Evolutionary conservation across 2,329 filamentous ascomycete genomes (phyloP).

Genomic region (Thermothelomyces thermophilus): DNA sequence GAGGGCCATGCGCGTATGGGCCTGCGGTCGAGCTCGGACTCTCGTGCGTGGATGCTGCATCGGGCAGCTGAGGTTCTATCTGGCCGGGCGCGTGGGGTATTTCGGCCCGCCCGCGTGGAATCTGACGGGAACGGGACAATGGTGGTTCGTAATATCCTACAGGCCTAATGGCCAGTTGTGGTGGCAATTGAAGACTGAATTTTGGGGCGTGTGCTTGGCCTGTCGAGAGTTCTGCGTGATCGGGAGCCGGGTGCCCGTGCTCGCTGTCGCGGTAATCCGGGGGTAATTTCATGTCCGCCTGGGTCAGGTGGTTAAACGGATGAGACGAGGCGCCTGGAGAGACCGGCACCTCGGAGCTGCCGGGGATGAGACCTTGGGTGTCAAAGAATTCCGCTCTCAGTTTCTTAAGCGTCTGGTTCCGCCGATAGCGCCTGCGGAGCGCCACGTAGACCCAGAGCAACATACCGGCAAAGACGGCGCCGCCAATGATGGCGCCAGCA

Average conservation of each 20-base stretch:
- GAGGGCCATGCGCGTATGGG: no score
- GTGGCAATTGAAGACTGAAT: background rate
- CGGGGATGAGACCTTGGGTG: background rate
- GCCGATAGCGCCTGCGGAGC: background rate
- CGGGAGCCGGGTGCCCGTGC: no score
- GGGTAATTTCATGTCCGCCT: background rate
- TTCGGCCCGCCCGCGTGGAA: no score
- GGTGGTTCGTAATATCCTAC: background rate
- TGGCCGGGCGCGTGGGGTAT: no score
- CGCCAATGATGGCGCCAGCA: constrained; percentile 10
- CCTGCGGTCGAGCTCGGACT: no score
- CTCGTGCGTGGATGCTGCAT: no score
- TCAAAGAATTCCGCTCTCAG: background rate
- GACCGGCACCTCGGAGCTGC: background rate
- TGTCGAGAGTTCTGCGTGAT: background rate
- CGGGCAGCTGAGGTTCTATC: no score
- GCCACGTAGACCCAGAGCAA: background rate
- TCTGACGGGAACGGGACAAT: background rate
- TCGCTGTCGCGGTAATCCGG: background rate
- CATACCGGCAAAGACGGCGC: background rate
- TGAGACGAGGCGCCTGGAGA: background rate
- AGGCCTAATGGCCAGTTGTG: background rate
- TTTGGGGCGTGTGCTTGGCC: background rate
- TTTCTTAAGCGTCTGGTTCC: no score
- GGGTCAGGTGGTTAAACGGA: background rate